phyloP scores from a whole-genome alignment of 2,329 filamentous ascomycete genomes.

The Arthroderma sp. region DNA sequence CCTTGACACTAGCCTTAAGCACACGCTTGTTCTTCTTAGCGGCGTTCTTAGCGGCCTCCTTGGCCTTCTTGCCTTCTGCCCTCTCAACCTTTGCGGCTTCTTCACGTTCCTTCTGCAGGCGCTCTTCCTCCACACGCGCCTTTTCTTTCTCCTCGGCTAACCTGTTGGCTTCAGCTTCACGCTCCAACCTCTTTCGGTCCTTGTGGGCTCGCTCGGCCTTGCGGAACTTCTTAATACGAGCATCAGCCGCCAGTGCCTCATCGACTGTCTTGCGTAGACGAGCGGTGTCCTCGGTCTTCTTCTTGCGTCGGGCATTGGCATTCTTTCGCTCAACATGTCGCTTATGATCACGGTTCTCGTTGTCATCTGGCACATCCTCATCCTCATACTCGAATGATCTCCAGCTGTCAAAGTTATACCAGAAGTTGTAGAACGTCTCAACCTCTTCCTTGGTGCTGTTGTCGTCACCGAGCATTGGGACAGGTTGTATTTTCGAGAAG shows the following conservation, averaged over 20 bases:
- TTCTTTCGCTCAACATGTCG: slow-evolving; percentile 98
- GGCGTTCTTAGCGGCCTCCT: slow-evolving; percentile 96
- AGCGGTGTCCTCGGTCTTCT: slow-evolving; percentile 93
- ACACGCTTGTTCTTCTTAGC: slow-evolving; percentile 99
- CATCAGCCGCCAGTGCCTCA: slow-evolving; percentile 68
- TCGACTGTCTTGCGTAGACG: slow-evolving; percentile 85
- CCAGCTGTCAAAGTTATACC: slow-evolving; percentile 99
- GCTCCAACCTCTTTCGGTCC: slow-evolving; percentile 86
- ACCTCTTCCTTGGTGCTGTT: slow-evolving; percentile 80
- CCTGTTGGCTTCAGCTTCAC: slow-evolving; percentile 82
- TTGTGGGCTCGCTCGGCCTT: slow-evolving; percentile 84
- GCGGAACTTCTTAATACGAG: slow-evolving; percentile 95
- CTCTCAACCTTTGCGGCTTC: slow-evolving; percentile 72
- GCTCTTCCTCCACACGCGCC: slow-evolving; percentile 72
- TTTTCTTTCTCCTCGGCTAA: slow-evolving; percentile 72
- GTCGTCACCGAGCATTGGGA: slow-evolving; percentile 72
- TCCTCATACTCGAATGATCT: slow-evolving; percentile 95
- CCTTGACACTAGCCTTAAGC: slow-evolving; percentile 84
- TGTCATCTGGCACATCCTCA: slow-evolving; percentile 97
- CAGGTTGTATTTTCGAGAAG: slow-evolving; percentile 83
- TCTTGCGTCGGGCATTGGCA: slow-evolving; percentile 93
- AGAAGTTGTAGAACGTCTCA: slow-evolving; percentile 97
- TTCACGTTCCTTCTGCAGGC: slow-evolving; percentile 69
- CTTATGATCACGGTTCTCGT: slow-evolving; percentile 98
- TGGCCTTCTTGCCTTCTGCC: slow-evolving; percentile 83